Evolutionary conservation across 345 rosid genomes (phyloP), one percentile per base, ranked within the genome.

Genomic region (Limnanthes douglasii): DNA sequence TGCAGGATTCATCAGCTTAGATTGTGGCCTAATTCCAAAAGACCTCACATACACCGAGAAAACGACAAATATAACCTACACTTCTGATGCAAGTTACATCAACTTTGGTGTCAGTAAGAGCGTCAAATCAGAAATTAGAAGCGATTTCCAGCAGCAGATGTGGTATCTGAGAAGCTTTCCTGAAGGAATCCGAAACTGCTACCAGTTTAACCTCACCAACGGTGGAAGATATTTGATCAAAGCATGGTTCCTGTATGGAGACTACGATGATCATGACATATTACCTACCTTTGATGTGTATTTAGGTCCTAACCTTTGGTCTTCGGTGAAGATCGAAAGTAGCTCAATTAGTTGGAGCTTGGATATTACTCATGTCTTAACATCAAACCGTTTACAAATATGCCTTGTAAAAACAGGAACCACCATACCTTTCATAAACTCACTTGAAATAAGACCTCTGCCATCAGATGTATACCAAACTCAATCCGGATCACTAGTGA

Each of bases 231-330:
- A 45, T 45, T 8, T 57, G 43, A 40, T 57, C 5, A 57, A 57
- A 51, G 63, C 48, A 28, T 21, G 43, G 0, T 57, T 57, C 37
- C 26, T 57, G 10, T 57, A 57, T 45, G 63, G 57, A 6, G 41
- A 57, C 29, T 57, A 57, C 6, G 57, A 57, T n/a, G 57, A 44
- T 18, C 28, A 26, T 29, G 35, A 44, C 31, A 15, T 17, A 11
- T 5, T 45, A 3, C 63, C 63, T 0, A 11, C 3, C 11, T 57
- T 57, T 34, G 63, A 57, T 45, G 23, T 57, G 18, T 30, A 44
- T 21, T 12, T 50, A 32, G 63, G 63, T 34, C 52, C 52, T 21
- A 57, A 57, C 17, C 44, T 39, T 38, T 57, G 63, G 63, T 34
- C 48, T 11, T 27, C 48, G 23, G 48, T 57, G 39, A 28, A 1